Evolutionary conservation across 2,329 filamentous ascomycete genomes (phyloP).

Genomic region (Pseudocercospora crystallina): DNA sequence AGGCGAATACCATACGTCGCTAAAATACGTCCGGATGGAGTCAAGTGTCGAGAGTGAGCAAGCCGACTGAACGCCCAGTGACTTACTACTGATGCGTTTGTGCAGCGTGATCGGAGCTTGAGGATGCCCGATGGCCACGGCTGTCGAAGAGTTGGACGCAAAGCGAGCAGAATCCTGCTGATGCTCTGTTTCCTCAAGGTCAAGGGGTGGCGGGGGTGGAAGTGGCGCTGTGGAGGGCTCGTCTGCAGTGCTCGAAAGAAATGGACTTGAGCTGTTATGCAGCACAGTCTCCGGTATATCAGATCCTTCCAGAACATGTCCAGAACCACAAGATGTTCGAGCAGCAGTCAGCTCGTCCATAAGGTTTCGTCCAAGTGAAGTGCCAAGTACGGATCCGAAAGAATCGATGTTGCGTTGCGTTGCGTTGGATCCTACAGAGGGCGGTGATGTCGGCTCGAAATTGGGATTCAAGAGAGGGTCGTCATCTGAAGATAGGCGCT

Average conservation of each 20-base stretch:
- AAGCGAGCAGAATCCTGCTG: conserved; percentile 1
- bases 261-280: conserved; percentile 12
- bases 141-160: conserved; percentile 10
- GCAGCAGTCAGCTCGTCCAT: conserved; percentile 36
- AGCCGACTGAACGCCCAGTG: conserved; percentile 13
- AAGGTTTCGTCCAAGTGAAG: conserved; percentile 31
- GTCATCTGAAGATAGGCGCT: conserved; percentile 1
- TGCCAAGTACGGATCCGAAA: conserved; percentile 23
- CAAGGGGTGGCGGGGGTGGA: neutral
- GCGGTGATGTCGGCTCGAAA: neutral
- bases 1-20: conserved; percentile 31
- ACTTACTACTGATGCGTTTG: conserved; percentile 13
- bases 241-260: conserved; percentile 6
- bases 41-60: conserved; percentile 21
- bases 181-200: neutral
- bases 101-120: neutral
- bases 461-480: conserved; percentile 7
- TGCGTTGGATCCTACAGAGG: neutral
- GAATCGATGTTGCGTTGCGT: conserved; percentile 26
- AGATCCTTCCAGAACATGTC: neutral
- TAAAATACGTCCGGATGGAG: conserved; percentile 28
- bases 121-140: conserved; percentile 4
- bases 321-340: neutral
- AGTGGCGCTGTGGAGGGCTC: neutral
- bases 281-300: conserved; percentile 5